phyloP scores from a whole-genome alignment of 169 alveolate species.

The Ichthyophthirius multifiliis region DNA sequence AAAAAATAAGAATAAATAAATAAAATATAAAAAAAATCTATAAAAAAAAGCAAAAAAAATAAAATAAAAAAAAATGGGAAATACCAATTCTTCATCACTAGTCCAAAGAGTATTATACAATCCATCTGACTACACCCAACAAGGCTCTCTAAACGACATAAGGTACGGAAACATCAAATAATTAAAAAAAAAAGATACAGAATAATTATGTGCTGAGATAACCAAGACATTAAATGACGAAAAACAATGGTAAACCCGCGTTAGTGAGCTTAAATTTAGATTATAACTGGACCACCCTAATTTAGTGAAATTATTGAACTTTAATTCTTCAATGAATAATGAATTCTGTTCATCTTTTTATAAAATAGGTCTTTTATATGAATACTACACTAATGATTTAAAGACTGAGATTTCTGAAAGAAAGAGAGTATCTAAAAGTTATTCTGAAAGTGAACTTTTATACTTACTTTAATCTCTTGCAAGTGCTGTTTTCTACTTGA shows the following conservation, averaged over 20 bases:
- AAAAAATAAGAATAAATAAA: too few species aligned
- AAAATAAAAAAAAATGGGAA: constrained; percentile 6
- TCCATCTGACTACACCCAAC: constrained; percentile 1
- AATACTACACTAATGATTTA: constrained; percentile 4
- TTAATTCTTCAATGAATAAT: not conserved
- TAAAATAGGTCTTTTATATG: constrained; percentile 5
- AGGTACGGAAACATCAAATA: constrained; percentile 8
- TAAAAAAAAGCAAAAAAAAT: not conserved
- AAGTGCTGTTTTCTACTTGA: not conserved
- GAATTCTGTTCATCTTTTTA: constrained; percentile 8
- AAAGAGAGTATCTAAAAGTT: not conserved
- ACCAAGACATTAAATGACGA: constrained; percentile 7
- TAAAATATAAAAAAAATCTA: too few species aligned
- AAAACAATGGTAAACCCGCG: not conserved
- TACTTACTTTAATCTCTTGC: not conserved
- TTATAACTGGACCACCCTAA: not conserved
- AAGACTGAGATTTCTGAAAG: not conserved
- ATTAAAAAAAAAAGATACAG: too few species aligned
- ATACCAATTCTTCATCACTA: not conserved
- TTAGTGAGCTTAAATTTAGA: not conserved
- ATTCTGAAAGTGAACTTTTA: constrained; percentile 5
- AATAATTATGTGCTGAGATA: not conserved
- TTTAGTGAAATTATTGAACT: not conserved
- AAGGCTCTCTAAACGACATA: not conserved
- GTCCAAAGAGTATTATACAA: not conserved